Base-by-base conservation (phyloP, 2,329 filamentous ascomycete species). In the Lachnellula willkommii region DNA sequence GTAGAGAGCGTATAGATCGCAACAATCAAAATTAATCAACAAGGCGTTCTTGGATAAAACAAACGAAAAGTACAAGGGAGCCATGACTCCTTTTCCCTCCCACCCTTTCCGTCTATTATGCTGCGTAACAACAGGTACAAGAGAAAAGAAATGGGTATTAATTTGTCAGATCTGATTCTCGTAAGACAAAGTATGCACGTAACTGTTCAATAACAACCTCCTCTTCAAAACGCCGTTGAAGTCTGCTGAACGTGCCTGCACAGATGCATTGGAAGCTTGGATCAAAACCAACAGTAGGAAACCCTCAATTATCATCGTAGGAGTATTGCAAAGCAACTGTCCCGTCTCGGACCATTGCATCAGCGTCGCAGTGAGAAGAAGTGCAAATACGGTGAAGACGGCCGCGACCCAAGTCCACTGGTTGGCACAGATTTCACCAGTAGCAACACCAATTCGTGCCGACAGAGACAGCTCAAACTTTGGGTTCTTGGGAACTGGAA, bases 251-350 rank as follows among this genome's bases (percentile, higher is more conserved):
- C 66, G 61, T 51, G 61, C 56, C 28, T 56, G 45, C 24, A 69
- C 65, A 4, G 64, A 58, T 26, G 60, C 59, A 50, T 68, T 67
- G 52, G 68, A 65, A 8, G 62, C 65, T 48, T 65, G 60, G 45
- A 67, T 63, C 32, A 68, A 56, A 35, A 67, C 63, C n/a, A 67
- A 47, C 14, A 68, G 48, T 49, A 68, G 50, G 48, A 68, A 66
- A 4, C 62, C 62, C 52, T 69, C 64, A 52, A 67, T 59, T 32
- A 69, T 68, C 64, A 66, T 69, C 15, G 67, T 67, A 26, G 66
- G 64, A 26, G 64, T 66, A 48, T 69, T 69, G 63, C 67, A 69
- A 43, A 69, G 63, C 40, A 69, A 59, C 55, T 69, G 67, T 24
- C 66, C 67, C 2, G 67, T 69, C 56, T 60, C 63, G 2, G 63